Percentiles rank a stretch among this genome's conserved stretches.
Evolutionary conservation across 495 filamentous ascomycete genomes (phyloP).

Genomic region (Aspergillus sclerotioniger): DNA sequence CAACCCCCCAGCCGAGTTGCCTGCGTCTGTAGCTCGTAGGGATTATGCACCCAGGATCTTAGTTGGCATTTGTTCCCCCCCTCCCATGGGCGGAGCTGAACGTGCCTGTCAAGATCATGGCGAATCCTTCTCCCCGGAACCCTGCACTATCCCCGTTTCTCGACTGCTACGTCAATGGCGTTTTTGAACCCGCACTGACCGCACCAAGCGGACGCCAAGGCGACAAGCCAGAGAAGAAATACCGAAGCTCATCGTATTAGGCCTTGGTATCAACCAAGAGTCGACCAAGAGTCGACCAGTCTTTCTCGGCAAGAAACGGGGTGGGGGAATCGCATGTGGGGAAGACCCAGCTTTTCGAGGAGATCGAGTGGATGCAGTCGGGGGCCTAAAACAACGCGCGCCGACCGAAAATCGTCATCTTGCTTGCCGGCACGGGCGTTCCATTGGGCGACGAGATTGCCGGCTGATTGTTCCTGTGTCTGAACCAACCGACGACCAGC

Average conservation of each 20-base stretch:
- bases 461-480: background rate
- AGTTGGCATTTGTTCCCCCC: background rate
- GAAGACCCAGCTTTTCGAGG: conserved; percentile 3
- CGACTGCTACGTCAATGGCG: conserved; percentile 1
- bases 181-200: background rate
- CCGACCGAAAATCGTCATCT: conserved; percentile 2
- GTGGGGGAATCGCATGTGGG: conserved; percentile 2
- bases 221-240: background rate
- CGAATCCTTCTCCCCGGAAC: background rate
- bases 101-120: background rate
- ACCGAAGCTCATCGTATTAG: background rate
- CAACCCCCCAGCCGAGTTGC: background rate
- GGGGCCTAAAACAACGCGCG: conserved; percentile 2
- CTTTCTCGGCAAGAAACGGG: conserved; percentile 6
- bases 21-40: background rate
- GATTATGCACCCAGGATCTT: background rate
- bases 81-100: background rate
- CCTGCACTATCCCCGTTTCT: background rate
- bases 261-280: background rate
- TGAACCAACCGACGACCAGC: background rate
- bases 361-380: conserved; percentile 1
- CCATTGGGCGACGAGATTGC: conserved; percentile 3
- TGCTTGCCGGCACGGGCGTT: background rate
- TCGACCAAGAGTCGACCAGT: background rate
- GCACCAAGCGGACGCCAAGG: background rate